These are phyloP conservation scores for Fusarium oxysporum DNA, from an alignment of 2,329 filamentous ascomycete genomes.

Conservation along the genomic window DNA sequence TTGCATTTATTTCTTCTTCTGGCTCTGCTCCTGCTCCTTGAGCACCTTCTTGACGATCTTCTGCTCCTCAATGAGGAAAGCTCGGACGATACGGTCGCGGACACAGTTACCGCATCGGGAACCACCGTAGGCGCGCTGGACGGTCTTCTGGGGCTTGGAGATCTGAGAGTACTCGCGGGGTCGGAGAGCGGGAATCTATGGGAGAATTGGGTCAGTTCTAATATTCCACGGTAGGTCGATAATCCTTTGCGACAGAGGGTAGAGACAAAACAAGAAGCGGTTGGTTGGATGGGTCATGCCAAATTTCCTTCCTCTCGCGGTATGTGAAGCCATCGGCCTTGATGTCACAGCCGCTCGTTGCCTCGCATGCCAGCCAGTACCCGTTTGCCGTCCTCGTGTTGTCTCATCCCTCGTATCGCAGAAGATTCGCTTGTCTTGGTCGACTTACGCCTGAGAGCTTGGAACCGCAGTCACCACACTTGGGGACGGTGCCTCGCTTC, in stretches of 20 bases:
- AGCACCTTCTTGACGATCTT: slow-evolving; percentile 99
- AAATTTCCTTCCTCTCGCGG: not conserved
- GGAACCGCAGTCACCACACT: slow-evolving; percentile 98
- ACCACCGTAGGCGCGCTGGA: slow-evolving; percentile 97
- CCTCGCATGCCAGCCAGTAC: slow-evolving; percentile 3
- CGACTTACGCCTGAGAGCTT: slow-evolving; percentile 97
- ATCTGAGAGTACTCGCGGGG: slow-evolving; percentile 97
- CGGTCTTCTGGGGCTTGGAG: slow-evolving; percentile 99
- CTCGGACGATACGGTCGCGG: slow-evolving; percentile 95
- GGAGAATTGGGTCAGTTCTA: slow-evolving; percentile 28
- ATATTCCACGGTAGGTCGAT: not conserved
- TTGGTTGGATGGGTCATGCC: not conserved
- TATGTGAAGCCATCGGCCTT: not conserved
- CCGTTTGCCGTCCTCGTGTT: slow-evolving; percentile 19
- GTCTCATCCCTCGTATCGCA: slow-evolving; percentile 28
- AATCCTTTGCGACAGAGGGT: slow-evolving; percentile 17
- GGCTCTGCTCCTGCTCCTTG: slow-evolving; percentile 90
- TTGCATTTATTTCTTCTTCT: slow-evolving; percentile 75
- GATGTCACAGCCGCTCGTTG: not conserved
- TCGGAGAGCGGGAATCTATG: slow-evolving; percentile 91
- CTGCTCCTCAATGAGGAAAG: slow-evolving; percentile 99
- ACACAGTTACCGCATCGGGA: slow-evolving; percentile 99
- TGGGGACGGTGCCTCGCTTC: slow-evolving; percentile 98
- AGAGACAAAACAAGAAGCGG: slow-evolving; percentile 2
- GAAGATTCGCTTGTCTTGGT: slow-evolving; percentile 29